phyloP scores from a whole-genome alignment of 805 yeast genomes.

The Candida caryicola region DNA sequence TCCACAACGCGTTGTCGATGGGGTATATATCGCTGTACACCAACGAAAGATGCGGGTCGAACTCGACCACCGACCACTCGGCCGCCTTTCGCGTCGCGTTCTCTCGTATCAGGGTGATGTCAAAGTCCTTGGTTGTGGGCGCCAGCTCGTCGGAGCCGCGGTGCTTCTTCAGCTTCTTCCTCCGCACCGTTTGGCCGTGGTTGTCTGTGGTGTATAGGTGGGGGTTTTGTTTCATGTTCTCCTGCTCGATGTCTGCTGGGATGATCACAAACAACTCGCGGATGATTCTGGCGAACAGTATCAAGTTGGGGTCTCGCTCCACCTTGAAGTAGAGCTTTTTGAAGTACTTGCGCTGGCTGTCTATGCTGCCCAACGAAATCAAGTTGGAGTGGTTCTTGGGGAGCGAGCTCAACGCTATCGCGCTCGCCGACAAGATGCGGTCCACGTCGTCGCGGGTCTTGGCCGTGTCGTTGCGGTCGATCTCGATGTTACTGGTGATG shows the following conservation, averaged over 20 bases:
- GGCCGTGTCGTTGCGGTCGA: constrained; percentile 34
- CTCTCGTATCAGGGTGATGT: constrained; percentile 29
- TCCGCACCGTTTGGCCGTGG: constrained; percentile 28
- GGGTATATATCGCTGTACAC: constrained; percentile 66
- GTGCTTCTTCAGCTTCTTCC: constrained; percentile 22
- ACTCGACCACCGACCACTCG: constrained; percentile 55
- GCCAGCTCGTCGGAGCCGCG: constrained; percentile 6
- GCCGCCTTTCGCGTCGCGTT: constrained; percentile 49
- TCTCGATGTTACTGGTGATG: constrained; percentile 57
- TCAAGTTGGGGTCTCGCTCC: constrained; percentile 42
- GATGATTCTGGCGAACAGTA: constrained; percentile 53
- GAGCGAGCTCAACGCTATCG: constrained; percentile 50
- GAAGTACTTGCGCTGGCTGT: constrained; percentile 49
- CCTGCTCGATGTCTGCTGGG: constrained; percentile 39
- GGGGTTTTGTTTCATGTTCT: constrained; percentile 34
- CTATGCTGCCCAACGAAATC: constrained; percentile 41
- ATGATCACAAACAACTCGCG: constrained; percentile 54
- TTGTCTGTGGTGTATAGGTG: constrained; percentile 36
- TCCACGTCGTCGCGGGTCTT: constrained; percentile 55
- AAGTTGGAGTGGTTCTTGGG: constrained; percentile 40
- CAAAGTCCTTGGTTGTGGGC: constrained; percentile 21
- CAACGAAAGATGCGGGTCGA: constrained; percentile 70
- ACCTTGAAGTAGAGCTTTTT: constrained; percentile 54
- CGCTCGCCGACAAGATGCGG: constrained; percentile 53
- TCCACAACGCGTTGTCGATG: constrained; percentile 61